phyloP scores from a whole-genome alignment of 2,329 filamentous ascomycete genomes.

The Colletotrichum somersetense region DNA sequence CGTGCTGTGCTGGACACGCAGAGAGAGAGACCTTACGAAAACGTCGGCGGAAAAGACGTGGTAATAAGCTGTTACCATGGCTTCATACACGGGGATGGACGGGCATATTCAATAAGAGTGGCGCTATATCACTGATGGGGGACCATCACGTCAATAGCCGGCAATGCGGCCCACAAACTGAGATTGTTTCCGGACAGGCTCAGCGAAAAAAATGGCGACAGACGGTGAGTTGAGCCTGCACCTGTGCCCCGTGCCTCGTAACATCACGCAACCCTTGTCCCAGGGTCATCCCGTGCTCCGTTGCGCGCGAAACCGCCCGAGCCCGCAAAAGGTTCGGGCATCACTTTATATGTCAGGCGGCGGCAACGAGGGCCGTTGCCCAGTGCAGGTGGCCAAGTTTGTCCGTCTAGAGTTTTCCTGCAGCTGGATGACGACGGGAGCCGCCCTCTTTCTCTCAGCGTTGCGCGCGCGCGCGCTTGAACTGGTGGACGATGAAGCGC shows the following conservation, averaged over 20 bases:
- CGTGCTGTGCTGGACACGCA: background rate
- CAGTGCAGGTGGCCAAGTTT: background rate
- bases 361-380: background rate
- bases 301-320: slow-evolving; percentile 15
- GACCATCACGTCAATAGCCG: background rate
- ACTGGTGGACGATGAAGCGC: background rate
- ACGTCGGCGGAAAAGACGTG: slow-evolving; percentile 3
- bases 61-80: slow-evolving; percentile 38
- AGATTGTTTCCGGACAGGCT: background rate
- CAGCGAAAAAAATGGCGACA: background rate
- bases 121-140: slow-evolving; percentile 3
- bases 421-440: background rate
- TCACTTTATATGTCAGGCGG: background rate
- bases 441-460: background rate
- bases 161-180: slow-evolving; percentile 3
- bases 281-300: slow-evolving; percentile 17
- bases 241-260: slow-evolving; percentile 24
- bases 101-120: background rate
- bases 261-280: slow-evolving; percentile 29
- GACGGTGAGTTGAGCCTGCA: background rate
- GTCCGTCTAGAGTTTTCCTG: background rate
- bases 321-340: slow-evolving; percentile 21
- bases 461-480: background rate
- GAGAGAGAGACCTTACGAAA: slow-evolving; percentile 1
- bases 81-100: slow-evolving; percentile 10